A percentile compares a stretch with the other conserved stretches of the same genome.
These are phyloP conservation scores for Poteriospumella lacustris DNA, from an alignment of 108 stramenopile species.

Conservation along the genomic window DNA sequence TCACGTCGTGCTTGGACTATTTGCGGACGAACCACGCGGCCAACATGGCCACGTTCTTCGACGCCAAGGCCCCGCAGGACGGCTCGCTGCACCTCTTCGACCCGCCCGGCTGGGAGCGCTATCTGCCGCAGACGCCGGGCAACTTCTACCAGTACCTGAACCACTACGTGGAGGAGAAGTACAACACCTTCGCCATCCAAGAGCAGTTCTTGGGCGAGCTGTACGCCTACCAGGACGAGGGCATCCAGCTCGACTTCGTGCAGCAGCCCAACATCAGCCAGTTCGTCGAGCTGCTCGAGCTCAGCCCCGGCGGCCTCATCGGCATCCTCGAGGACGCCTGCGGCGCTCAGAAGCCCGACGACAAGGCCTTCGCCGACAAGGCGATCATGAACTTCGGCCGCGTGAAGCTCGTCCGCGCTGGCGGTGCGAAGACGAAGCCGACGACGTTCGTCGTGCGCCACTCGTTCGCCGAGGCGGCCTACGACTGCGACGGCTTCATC, in stretches of 20 bases:
- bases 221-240: background rate
- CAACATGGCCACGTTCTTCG: no score
- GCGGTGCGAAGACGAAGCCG: background rate
- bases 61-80: no score
- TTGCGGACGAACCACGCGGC: no score
- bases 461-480: background rate
- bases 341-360: background rate
- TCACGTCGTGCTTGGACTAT: no score
- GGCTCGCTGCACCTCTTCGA: background rate
- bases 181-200: background rate
- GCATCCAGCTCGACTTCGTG: background rate
- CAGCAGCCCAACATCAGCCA: background rate
- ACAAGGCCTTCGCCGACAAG: slow-evolving; percentile 11
- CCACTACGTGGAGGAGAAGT: background rate
- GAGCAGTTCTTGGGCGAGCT: background rate
- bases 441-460: background rate
- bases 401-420: background rate
- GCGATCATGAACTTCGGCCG: background rate
- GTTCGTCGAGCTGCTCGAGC: background rate
- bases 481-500: slow-evolving; percentile 23
- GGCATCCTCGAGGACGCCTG: background rate
- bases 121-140: background rate
- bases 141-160: background rate
- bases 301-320: background rate
- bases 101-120: background rate